Evolutionary conservation across 2,329 filamentous ascomycete species (phyloP), one percentile per base, ranked within the genome.

Genomic region (Cercospora janseana): DNA sequence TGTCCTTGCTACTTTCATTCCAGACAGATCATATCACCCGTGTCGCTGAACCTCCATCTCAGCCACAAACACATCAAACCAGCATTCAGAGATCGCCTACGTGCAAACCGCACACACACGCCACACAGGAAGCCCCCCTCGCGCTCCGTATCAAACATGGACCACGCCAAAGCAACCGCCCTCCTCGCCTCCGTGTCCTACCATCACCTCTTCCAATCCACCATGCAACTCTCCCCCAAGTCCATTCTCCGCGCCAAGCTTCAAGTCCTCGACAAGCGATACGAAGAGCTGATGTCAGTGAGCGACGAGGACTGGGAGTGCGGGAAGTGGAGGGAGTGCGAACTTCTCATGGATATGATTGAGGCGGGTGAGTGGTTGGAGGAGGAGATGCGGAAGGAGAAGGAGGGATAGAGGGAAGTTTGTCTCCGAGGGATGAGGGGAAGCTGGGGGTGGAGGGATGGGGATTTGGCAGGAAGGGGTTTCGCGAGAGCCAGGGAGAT

Each of bases 161-260:
- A 38, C 4, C 6, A 23, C 6, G 3, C 9, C 23, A 38, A 12
- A 16, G 35, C 35, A 16, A 38, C 5, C 12, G 8, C 3, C 2
- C 35, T 38, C 3, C 20, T 38, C 9, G 4, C 20, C 35, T 12
- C 20, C 6, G 35, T 38, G 18, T 23, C 35, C n/a, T 38, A 38
- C 35, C 23, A 23, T 2, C 35, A 38, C 35, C 35, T 38, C 35
- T 38, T 38, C n/a, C 35, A 38, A 38, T 23, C 18, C 18, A 38
- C 35, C n/a, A n/a, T 38, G n/a, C 35, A 38, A 24, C 35, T 38
- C 35, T 13, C 3, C 20, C 35, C 35, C 9, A 38, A 38, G 2
- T 10, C 35, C 0, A 15, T 38, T 8, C 35, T 38, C 21, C 35
- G 35, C 12, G 35, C 35, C 35, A 38, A 38, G 20, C 4, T 24